phyloP scores from a whole-genome alignment of 331 rosid species.

The Rosa hybrid region DNA sequence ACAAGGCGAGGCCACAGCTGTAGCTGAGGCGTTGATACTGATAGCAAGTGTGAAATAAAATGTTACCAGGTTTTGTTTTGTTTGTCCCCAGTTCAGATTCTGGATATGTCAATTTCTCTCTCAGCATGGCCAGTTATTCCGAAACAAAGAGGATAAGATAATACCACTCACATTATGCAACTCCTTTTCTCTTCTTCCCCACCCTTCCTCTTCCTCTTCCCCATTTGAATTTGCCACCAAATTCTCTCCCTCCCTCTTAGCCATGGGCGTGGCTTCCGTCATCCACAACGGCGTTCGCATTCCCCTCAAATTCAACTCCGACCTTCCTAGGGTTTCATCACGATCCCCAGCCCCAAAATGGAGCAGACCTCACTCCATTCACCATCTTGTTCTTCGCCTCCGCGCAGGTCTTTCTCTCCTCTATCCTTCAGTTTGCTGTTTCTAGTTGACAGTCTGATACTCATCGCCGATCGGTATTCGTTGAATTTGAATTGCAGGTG shows the following conservation, averaged over 20 bases:
- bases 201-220: not conserved
- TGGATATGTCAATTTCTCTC: not conserved
- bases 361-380: constrained; percentile 24
- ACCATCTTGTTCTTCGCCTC: constrained; percentile 33
- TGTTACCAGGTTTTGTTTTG: not conserved
- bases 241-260: not conserved
- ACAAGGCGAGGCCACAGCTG: too few species aligned
- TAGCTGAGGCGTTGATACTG: not conserved
- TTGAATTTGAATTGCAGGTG: constrained; percentile 42
- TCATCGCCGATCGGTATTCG: not conserved
- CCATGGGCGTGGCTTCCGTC: constrained; percentile 71
- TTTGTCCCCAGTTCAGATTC: not conserved
- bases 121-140: not conserved
- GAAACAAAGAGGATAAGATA: constrained; percentile 18
- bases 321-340: constrained; percentile 29
- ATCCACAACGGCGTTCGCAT: constrained; percentile 44
- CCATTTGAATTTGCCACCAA: not conserved
- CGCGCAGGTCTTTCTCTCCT: constrained; percentile 38
- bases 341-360: constrained; percentile 40
- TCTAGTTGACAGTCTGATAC: not conserved
- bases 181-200: not conserved
- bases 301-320: constrained; percentile 33
- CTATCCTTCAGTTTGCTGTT: too few species aligned
- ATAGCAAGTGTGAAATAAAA: not conserved
- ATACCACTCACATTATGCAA: not conserved